Evolutionary conservation across 164 flowering plant species (phyloP).

Genomic region (Hamamelis virginiana): DNA sequence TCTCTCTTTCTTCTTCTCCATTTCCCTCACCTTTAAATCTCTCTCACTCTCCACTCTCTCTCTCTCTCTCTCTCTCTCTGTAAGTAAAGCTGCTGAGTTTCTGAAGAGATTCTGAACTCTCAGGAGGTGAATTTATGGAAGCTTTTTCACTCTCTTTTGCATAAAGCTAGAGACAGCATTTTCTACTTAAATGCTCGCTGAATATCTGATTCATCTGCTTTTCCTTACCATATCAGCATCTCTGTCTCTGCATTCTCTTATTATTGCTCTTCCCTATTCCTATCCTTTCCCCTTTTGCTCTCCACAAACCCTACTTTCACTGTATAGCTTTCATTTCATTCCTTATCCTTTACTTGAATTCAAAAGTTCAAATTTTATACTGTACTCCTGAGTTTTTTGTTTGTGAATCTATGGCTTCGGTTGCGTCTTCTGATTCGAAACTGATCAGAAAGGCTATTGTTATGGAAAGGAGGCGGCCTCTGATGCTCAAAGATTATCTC

Average conservation of each 20-base stretch:
- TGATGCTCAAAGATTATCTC: conserved; percentile 66
- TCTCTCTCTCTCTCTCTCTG: no score
- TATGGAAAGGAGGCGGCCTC: conserved; percentile 17
- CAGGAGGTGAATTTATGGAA: background rate
- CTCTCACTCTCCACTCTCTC: background rate
- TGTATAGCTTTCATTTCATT: background rate
- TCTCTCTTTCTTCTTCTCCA: conserved; percentile 12
- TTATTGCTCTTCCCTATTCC: background rate
- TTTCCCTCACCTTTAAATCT: background rate
- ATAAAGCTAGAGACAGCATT: background rate
- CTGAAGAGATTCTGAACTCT: background rate
- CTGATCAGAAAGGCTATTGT: background rate
- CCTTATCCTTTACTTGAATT: background rate
- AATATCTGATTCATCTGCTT: background rate
- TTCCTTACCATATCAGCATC: background rate
- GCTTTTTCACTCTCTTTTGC: background rate
- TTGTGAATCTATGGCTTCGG: background rate
- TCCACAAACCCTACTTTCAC: background rate
- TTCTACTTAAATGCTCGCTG: background rate
- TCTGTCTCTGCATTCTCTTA: background rate
- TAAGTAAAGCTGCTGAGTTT: background rate
- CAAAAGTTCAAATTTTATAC: no score
- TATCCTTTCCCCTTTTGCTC: no score
- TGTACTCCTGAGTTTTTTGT: background rate
- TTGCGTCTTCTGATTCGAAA: conserved; percentile 1